Percentiles rank a stretch among this genome's conserved stretches.
These are phyloP conservation scores for Thuidium tamariscinum DNA, from an alignment of 225 moss, liverwort and hornwort species.

Conservation along the genomic window DNA sequence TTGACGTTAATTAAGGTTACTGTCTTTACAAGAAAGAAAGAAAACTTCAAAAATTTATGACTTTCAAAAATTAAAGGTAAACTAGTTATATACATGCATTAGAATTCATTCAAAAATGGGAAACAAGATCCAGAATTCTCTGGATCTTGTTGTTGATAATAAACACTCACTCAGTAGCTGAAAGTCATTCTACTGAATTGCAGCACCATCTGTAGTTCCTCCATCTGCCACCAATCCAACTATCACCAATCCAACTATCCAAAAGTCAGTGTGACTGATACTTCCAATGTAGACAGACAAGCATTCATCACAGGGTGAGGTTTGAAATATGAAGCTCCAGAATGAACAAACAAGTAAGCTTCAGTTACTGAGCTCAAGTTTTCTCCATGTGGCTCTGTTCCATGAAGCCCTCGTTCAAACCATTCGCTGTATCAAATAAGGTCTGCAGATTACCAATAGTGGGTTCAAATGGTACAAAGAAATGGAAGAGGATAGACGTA, in stretches of 20 bases:
- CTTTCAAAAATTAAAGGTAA: rapidly evolving
- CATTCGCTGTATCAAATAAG: not conserved
- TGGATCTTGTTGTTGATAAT: not conserved
- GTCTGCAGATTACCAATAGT: not conserved
- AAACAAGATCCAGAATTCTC: not conserved
- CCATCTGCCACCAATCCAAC: not conserved
- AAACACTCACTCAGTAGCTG: too few relatives aligned
- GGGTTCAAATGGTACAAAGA: not conserved
- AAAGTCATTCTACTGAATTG: not conserved
- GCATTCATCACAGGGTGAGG: too few relatives aligned
- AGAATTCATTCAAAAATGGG: not conserved
- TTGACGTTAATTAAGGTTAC: not conserved
- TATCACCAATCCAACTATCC: not conserved
- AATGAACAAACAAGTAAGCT: too few relatives aligned
- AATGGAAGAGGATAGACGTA: not conserved
- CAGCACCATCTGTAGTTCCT: not conserved
- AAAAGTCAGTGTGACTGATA: too few relatives aligned
- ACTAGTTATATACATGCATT: not conserved
- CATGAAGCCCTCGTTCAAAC: not conserved
- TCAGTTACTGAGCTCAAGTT: not conserved
- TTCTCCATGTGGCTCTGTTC: not conserved
- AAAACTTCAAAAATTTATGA: not conserved
- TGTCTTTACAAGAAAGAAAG: not conserved
- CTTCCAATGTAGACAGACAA: not conserved
- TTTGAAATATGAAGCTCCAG: too few relatives aligned